Percentiles rank a stretch among this genome's conserved stretches.
phyloP scores from a whole-genome alignment of 106 monocot genomes.

The Narthecium ossifragum region DNA sequence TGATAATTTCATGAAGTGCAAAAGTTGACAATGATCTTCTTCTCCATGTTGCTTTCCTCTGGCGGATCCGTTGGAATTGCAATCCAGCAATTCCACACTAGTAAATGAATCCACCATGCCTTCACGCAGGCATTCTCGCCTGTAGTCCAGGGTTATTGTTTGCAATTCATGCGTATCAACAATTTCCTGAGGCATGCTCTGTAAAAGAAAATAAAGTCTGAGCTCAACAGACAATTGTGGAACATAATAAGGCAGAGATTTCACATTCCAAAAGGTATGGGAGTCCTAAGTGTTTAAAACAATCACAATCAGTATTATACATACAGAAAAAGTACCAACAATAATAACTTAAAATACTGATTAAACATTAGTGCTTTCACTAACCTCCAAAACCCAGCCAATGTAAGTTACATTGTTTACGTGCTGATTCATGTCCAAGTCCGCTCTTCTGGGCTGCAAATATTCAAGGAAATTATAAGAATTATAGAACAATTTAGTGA shows the following conservation, averaged over 20 bases:
- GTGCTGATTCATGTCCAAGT: conserved; percentile 99
- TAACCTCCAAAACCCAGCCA: conserved; percentile 99
- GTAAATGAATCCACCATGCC: conserved; percentile 94
- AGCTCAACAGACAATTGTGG: background rate
- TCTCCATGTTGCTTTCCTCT: conserved; percentile 14
- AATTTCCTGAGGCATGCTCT: conserved; percentile 98
- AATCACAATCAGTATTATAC: background rate
- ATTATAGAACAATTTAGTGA: background rate
- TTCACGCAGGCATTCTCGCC: conserved; percentile 88
- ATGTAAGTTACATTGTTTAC: conserved; percentile 99
- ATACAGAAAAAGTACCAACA: background rate
- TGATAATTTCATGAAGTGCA: conserved; percentile 76
- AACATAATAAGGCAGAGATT: no score
- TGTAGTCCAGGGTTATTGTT: conserved; percentile 90
- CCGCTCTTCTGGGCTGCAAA: conserved; percentile 92
- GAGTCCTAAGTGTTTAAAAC: no score
- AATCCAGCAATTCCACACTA: conserved; percentile 46
- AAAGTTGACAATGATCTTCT: conserved; percentile 35
- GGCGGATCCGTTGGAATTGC: conserved; percentile 25
- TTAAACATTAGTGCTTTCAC: no score
- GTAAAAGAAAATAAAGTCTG: conserved; percentile 5
- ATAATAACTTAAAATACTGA: no score
- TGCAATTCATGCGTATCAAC: conserved; percentile 91
- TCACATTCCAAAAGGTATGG: no score
- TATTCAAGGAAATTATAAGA: background rate